Conservation (phyloP, 2,329 filamentous ascomycete species). For the Hansfordia pulvinata region DNA sequence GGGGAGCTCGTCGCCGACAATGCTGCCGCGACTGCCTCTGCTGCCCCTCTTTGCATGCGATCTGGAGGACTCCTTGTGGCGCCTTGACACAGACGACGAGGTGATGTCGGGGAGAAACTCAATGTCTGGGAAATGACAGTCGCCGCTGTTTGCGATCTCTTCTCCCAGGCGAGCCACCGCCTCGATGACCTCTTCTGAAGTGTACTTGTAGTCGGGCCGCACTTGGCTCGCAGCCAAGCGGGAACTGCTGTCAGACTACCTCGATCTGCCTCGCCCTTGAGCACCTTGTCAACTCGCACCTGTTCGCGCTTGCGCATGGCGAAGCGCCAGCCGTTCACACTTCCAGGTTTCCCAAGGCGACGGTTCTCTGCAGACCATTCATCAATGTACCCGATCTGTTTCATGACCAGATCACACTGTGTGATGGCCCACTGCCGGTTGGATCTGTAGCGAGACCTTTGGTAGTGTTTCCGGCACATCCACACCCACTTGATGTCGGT, state of each 20-base stretch:
- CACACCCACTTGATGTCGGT: slow-evolving; percentile 59
- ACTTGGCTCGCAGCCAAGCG: slow-evolving; percentile 31
- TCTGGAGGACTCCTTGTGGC: too few species aligned
- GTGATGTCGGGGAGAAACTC: slow-evolving; percentile 44
- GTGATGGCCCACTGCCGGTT: slow-evolving; percentile 42
- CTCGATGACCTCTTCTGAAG: slow-evolving; percentile 30
- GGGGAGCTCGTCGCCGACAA: too few species aligned
- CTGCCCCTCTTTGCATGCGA: too few species aligned
- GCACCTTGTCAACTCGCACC: slow-evolving; percentile 33
- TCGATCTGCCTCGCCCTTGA: slow-evolving; percentile 13
- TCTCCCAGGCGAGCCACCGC: slow-evolving; percentile 27
- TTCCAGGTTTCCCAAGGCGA: slow-evolving; percentile 19
- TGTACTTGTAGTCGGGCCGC: slow-evolving; percentile 32
- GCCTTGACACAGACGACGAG: too few species aligned
- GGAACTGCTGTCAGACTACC: slow-evolving; percentile 28
- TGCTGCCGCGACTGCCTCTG: too few species aligned
- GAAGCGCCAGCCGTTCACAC: slow-evolving; percentile 47
- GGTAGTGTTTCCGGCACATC: slow-evolving; percentile 73
- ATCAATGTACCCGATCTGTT: slow-evolving; percentile 49
- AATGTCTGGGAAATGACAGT: slow-evolving; percentile 39
- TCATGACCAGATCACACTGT: slow-evolving; percentile 50
- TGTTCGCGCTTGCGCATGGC: slow-evolving; percentile 52
- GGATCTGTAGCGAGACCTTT: slow-evolving; percentile 59
- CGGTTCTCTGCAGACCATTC: slow-evolving; percentile 44
- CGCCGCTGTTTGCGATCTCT: slow-evolving; percentile 26